Evolutionary conservation across 2,329 filamentous ascomycete species (phyloP).

Genomic region (Thelonectria olida): DNA sequence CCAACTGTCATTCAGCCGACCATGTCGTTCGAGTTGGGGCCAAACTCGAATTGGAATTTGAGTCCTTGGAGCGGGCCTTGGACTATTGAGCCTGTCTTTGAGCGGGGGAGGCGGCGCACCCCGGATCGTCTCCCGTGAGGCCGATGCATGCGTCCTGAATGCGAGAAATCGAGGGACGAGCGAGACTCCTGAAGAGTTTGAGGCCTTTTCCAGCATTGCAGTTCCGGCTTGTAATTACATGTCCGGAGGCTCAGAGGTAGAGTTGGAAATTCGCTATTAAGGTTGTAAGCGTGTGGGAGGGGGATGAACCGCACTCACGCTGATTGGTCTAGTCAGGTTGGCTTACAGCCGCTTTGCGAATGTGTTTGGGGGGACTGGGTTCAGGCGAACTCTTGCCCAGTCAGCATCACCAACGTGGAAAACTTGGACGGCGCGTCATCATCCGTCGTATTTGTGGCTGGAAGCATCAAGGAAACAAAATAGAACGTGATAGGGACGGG

Average conservation of each 20-base stretch:
- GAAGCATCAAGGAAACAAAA: not conserved
- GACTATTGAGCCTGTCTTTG: constrained; percentile 20
- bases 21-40: constrained; percentile 25
- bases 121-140: constrained; percentile 36
- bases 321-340: constrained; percentile 35
- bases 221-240: not conserved
- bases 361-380: constrained; percentile 16
- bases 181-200: not conserved
- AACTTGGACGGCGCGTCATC: not conserved
- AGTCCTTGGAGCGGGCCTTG: constrained; percentile 17
- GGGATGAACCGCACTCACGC: constrained; percentile 1
- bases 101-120: constrained; percentile 31
- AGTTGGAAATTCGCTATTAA: constrained; percentile 31
- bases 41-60: constrained; percentile 26
- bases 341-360: constrained; percentile 30
- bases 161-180: constrained; percentile 31
- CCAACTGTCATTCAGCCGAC: constrained; percentile 37
- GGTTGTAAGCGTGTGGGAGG: constrained; percentile 36
- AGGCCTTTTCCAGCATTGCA: not conserved
- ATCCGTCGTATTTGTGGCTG: not conserved
- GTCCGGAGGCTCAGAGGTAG: not conserved
- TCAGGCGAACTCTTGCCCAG: constrained; percentile 1
- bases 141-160: constrained; percentile 34
- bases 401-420: not conserved
- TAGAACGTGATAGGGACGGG: not conserved